A percentile compares a stretch with the other conserved stretches of the same genome.
These are phyloP conservation scores for Batkoa obscura DNA, from an alignment of 371 early-diverging fungal genomes.

Conservation along the genomic window DNA sequence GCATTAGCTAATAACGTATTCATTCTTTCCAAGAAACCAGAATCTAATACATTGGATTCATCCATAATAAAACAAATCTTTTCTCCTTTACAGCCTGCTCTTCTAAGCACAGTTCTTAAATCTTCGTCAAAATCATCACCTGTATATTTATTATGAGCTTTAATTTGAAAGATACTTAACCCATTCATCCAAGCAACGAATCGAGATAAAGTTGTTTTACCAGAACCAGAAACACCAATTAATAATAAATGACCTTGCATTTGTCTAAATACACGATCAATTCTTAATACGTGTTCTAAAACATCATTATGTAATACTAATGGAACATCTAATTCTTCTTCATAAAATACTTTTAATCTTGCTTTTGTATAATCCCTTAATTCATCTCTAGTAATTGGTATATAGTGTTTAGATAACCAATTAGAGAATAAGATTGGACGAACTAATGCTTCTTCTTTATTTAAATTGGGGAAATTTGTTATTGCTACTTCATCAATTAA, in stretches of 20 bases:
- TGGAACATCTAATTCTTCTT: conserved; percentile 95
- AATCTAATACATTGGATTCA: conserved; percentile 89
- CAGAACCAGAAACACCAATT: conserved; percentile 93
- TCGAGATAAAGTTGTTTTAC: conserved; percentile 87
- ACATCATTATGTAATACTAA: conserved; percentile 93
- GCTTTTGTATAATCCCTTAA: conserved; percentile 85
- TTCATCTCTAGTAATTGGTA: conserved; percentile 71
- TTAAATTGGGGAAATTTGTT: conserved; percentile 72
- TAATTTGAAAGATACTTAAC: conserved; percentile 84
- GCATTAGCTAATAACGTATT: conserved; percentile 96
- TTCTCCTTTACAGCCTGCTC: conserved; percentile 93
- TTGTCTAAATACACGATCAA: conserved; percentile 96
- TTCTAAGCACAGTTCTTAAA: conserved; percentile 70
- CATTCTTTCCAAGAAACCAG: conserved; percentile 96
- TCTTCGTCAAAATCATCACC: conserved; percentile 97
- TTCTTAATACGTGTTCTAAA: conserved; percentile 91
- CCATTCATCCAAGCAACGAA: conserved; percentile 99
- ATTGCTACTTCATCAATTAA: conserved; percentile 66
- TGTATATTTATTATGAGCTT: conserved; percentile 89
- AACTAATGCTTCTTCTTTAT: conserved; percentile 45
- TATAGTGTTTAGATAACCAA: conserved; percentile 88
- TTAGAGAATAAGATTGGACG: conserved; percentile 94
- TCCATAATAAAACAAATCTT: conserved; percentile 97
- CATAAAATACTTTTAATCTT: conserved; percentile 92
- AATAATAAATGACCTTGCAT: conserved; percentile 94